A percentile compares a stretch with the other conserved stretches of the same genome.
phyloP scores from a whole-genome alignment of 768 basidiomycete species.

The Phlebiopsis gigantea region DNA sequence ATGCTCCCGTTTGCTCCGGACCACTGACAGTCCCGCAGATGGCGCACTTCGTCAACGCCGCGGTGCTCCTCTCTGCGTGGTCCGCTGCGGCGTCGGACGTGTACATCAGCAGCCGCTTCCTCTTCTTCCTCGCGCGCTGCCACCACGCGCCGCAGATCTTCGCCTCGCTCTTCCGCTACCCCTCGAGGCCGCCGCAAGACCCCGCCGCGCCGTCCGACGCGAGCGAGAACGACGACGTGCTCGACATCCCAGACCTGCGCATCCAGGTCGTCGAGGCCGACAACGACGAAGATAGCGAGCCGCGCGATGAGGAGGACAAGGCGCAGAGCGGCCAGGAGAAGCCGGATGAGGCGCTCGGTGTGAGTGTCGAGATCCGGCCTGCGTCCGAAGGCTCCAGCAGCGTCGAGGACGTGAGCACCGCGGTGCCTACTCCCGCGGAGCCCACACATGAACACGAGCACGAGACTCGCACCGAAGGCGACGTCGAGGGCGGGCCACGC shows the following conservation, averaged over 20 bases:
- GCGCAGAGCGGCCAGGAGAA: background rate
- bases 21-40: conserved; percentile 16
- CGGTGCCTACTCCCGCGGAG: background rate
- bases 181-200: conserved; percentile 1
- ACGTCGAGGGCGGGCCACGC: background rate
- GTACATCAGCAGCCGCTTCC: conserved; percentile 41
- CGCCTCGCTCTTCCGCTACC: conserved; percentile 19
- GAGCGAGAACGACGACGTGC: background rate
- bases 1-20: background rate
- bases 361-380: background rate
- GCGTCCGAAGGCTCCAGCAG: background rate
- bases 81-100: conserved; percentile 51
- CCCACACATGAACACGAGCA: background rate
- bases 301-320: background rate
- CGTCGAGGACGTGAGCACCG: background rate
- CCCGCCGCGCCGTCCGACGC: background rate
- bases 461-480: background rate
- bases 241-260: background rate
- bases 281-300: background rate
- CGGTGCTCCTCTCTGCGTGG: conserved; percentile 48
- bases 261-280: background rate
- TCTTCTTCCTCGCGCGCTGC: conserved; percentile 50
- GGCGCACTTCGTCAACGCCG: conserved; percentile 34
- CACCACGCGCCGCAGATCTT: conserved; percentile 30
- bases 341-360: background rate